A percentile compares a stretch with the other conserved stretches of the same genome.
Evolutionary conservation across 139 green algal genomes (phyloP).

Genomic region (Dunaliella sp.): DNA sequence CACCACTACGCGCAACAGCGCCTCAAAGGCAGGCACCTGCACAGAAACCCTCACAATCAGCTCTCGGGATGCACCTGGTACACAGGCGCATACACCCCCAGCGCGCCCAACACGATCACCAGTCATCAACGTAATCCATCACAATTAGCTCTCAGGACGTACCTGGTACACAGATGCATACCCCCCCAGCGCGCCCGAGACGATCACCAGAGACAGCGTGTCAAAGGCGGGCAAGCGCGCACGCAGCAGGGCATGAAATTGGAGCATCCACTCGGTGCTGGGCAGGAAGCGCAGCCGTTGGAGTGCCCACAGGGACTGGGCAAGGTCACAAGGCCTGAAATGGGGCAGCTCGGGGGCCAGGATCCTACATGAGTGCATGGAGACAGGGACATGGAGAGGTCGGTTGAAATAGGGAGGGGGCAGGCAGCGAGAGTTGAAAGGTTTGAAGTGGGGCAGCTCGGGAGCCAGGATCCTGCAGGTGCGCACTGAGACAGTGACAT

Average conservation of each 20-base stretch:
- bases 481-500: neutral
- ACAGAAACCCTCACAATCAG: no score
- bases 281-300: slow-evolving; percentile 14
- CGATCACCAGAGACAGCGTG: slow-evolving; percentile 7
- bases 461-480: neutral
- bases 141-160: no score
- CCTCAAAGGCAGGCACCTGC: no score
- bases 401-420: neutral
- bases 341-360: neutral
- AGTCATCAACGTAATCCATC: no score
- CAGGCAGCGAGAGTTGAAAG: slow-evolving; percentile 8
- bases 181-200: slow-evolving; percentile 2
- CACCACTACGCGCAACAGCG: no score
- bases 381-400: no score
- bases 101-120: slow-evolving; percentile 12
- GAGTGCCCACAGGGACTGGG: slow-evolving; percentile 26
- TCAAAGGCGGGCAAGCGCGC: slow-evolving; percentile 12
- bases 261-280: slow-evolving; percentile 10
- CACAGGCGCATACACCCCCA: neutral
- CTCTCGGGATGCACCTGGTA: no score
- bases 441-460: slow-evolving; percentile 12
- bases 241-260: slow-evolving; percentile 4
- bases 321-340: slow-evolving; percentile 24
- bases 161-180: neutral
- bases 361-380: neutral